Evolutionary conservation across 192 early-diverging fungal species (phyloP).

Genomic region (Backusella tarrabulga): DNA sequence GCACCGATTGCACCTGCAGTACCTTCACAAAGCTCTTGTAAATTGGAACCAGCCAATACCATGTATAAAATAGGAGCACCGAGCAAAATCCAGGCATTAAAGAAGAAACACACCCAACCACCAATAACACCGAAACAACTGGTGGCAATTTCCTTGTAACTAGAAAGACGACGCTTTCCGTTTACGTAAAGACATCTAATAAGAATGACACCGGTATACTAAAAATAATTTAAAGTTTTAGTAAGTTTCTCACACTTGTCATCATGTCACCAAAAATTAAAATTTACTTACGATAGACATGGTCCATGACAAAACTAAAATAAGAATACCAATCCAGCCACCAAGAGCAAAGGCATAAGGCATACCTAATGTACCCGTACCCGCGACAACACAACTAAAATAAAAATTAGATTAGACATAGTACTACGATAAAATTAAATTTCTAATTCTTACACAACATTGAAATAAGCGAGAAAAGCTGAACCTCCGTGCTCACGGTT

Average conservation of each 20-base stretch:
- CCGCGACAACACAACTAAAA: conserved; percentile 66
- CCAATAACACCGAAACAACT: conserved; percentile 72
- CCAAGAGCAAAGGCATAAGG: conserved; percentile 75
- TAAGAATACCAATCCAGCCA: conserved; percentile 72
- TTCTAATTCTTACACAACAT: conserved; percentile 32
- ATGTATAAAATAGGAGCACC: conserved; percentile 73
- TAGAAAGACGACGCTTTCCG: conserved; percentile 53
- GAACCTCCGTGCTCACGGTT: conserved; percentile 37
- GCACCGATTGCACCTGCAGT: conserved; percentile 36
- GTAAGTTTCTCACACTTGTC: background rate
- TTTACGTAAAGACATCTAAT: conserved; percentile 75
- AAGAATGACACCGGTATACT: conserved; percentile 67
- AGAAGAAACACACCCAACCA: conserved; percentile 60
- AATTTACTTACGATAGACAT: conserved; percentile 50
- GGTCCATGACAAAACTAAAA: conserved; percentile 66
- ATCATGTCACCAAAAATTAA: background rate
- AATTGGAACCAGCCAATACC: conserved; percentile 73
- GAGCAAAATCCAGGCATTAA: conserved; percentile 65
- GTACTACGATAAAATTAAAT: no score
- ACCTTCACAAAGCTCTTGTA: conserved; percentile 56
- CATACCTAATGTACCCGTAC: conserved; percentile 82
- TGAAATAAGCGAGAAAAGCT: conserved; percentile 49
- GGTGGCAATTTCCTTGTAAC: conserved; percentile 67
- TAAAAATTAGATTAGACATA: no score
- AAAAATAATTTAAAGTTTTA: background rate